Evolutionary conservation across 805 yeast genomes (phyloP), one percentile per base, ranked within the genome.

Genomic region (Ogataea glucozyma): DNA sequence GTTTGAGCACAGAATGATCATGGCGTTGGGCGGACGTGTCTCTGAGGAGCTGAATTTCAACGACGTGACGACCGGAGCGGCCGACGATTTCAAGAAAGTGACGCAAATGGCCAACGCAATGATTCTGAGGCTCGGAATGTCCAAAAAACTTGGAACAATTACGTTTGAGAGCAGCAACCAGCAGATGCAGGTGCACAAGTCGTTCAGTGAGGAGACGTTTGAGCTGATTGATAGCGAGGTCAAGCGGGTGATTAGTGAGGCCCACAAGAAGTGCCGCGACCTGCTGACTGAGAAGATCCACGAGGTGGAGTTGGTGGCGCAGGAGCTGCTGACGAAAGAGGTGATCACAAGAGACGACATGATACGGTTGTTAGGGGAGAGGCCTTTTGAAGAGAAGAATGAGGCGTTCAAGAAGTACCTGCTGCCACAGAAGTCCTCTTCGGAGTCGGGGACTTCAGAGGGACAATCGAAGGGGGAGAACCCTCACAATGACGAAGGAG

Each of bases 11-110:
- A 78, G 95, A 52, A 90, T 93, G 95, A 81, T 89, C 20, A 95
- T 93, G 98, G 85, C 97, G 0, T 73, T 93, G 35, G 99, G 98
- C 30, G 99, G 99, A 14, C 78, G 99, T 56, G 97, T 93, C 14
- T 81, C 95, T 27, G 99, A 93, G 66, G 99, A 95, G 66, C 67
- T 93, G 37, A 89, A 91, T 62, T 93, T 93, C 60, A 75, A 79
- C 14, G 80, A 90, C n/a, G 95, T 93, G 8, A 90, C 98, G 6
- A 82, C 95, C 43, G 99, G 99, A 45, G 99, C 97, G 0, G 81
- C 89, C 17, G 97, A 93, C 60, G 99, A 93, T 65, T 90, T 93
- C 72, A 88, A 91, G 63, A 93, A 93, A 64, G 96, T 93, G 17
- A 91, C 98, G 0, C 81, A 81, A 44, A 88, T 93, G 78, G 98